Evolutionary conservation across 345 rosid species (phyloP), one percentile per base, ranked within the genome.

Genomic region (Psidium friedrichsthalianum): DNA sequence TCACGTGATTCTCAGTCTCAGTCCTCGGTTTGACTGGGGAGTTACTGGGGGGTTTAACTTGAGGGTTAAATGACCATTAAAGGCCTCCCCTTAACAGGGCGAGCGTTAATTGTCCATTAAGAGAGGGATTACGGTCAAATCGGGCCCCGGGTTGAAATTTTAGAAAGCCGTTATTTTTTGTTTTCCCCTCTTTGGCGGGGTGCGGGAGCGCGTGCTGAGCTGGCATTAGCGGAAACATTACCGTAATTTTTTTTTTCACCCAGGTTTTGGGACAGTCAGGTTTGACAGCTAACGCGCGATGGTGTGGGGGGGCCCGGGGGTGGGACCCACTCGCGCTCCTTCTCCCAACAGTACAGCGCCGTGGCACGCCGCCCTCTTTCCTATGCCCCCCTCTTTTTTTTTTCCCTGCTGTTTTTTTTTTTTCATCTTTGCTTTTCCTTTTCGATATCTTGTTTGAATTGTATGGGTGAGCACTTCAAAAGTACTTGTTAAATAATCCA

Each of bases 111-210:
- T 11, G 44, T 18, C 47, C 78, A 25, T 32, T 32, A 32, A 27
- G 74, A 29, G 42, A 4, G 44, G 44, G 76, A 14, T 53, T 53
- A 53, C 55, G 53, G 80, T 69, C 80, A 69, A 18, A 69, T 36
- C 47, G 47, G 47, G 6, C n/a, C n/a, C 59, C 2, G n/a, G 27
- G 58, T 22, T 56, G n/a, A 22, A 56, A 56, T 14, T 52, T 56
- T 22, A 25, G 20, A 10, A 56, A 11, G 59, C 59, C 80, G 47
- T 69, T 32, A 36, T 69, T 69, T 36, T 3, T 9, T 32, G 5
- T 4, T 0, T 16, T 0, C 3, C 12, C 10, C 2, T 13, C 8
- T 61, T 1, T 15, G 3, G 4, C 1, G 6, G 1, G 11, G 5
- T 18, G n/a, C 1, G 58, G 5, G 58, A 7, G 59, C 27, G 12